These are phyloP conservation scores for Thalassiosira mediterranea DNA, from an alignment of 352 stramenopile genomes.

Conservation along the genomic window DNA sequence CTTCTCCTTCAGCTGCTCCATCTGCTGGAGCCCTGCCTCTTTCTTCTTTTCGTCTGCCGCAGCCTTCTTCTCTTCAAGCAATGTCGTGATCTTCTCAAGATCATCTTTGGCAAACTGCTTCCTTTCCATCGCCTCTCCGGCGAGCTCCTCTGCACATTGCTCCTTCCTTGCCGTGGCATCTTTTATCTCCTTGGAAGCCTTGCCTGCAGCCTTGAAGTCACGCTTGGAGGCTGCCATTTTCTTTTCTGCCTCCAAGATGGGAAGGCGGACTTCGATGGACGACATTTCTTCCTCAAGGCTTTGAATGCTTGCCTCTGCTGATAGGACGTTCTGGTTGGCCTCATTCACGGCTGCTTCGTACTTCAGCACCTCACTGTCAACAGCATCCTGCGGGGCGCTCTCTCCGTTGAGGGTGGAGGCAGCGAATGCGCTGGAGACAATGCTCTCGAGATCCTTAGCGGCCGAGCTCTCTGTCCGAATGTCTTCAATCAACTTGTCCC, in stretches of 20 bases:
- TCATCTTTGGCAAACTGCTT: constrained; percentile 58
- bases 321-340: constrained; percentile 65
- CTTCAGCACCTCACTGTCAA: constrained; percentile 72
- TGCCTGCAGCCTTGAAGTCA: constrained; percentile 81
- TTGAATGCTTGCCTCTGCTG: constrained; percentile 45
- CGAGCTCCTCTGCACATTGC: constrained; percentile 63
- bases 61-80: constrained; percentile 62
- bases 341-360: constrained; percentile 71
- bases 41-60: constrained; percentile 64
- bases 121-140: constrained; percentile 53
- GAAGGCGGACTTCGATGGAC: constrained; percentile 55
- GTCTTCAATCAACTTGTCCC: constrained; percentile 63
- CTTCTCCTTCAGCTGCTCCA: constrained; percentile 63
- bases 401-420: constrained; percentile 31
- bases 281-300: constrained; percentile 66
- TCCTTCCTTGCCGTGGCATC: constrained; percentile 65
- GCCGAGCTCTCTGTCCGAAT: constrained; percentile 66
- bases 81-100: constrained; percentile 45
- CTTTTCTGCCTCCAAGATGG: constrained; percentile 78
- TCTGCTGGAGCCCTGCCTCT: constrained; percentile 54
- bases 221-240: constrained; percentile 67
- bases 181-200: constrained; percentile 84
- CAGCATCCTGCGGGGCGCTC: constrained; percentile 2
- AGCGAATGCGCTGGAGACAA: constrained; percentile 63
- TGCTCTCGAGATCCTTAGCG: constrained; percentile 64